phyloP scores from a whole-genome alignment of 306 rosid genomes.

The Begonia fuchsioides region DNA sequence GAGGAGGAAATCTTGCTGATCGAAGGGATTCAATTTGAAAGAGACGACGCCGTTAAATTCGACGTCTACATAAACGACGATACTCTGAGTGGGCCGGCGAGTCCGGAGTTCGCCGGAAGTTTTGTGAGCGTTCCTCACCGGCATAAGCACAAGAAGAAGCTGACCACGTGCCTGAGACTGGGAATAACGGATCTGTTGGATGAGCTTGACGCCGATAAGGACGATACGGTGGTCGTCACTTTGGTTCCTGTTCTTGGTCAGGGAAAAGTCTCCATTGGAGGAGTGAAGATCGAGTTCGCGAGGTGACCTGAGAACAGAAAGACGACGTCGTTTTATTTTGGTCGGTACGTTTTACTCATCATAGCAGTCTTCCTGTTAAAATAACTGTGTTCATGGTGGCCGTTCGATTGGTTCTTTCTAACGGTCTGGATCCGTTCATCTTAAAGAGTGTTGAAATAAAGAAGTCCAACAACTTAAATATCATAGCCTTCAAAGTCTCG shows the following conservation, averaged over 20 bases:
- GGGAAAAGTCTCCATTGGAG: slow-evolving; percentile 25
- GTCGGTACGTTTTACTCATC: too few species aligned
- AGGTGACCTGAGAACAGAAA: too few species aligned
- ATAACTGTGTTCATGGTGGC: too few species aligned
- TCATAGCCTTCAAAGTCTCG: too few species aligned
- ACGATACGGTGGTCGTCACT: slow-evolving; percentile 51
- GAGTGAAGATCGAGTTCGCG: slow-evolving; percentile 32
- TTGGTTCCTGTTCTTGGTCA: slow-evolving; percentile 47
- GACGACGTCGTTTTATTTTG: too few species aligned
- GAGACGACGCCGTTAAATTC: slow-evolving; percentile 28
- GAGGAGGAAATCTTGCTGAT: slow-evolving; percentile 35
- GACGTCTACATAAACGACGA: slow-evolving; percentile 67
- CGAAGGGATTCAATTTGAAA: slow-evolving; percentile 38
- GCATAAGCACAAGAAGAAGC: slow-evolving; percentile 24
- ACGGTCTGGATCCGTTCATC: too few species aligned
- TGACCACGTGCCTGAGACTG: slow-evolving; percentile 27
- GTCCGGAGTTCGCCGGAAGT: slow-evolving; percentile 76
- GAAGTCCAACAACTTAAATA: too few species aligned
- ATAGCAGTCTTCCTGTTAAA: too few species aligned
- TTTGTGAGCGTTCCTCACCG: slow-evolving; percentile 65
- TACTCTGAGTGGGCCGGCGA: slow-evolving; percentile 14
- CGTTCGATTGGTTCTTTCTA: too few species aligned
- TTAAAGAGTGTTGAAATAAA: too few species aligned
- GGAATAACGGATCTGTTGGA: slow-evolving; percentile 59
- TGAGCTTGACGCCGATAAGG: slow-evolving; percentile 62